phyloP scores from a whole-genome alignment of 352 stramenopile species.

The Nothophytophthora sp. region DNA sequence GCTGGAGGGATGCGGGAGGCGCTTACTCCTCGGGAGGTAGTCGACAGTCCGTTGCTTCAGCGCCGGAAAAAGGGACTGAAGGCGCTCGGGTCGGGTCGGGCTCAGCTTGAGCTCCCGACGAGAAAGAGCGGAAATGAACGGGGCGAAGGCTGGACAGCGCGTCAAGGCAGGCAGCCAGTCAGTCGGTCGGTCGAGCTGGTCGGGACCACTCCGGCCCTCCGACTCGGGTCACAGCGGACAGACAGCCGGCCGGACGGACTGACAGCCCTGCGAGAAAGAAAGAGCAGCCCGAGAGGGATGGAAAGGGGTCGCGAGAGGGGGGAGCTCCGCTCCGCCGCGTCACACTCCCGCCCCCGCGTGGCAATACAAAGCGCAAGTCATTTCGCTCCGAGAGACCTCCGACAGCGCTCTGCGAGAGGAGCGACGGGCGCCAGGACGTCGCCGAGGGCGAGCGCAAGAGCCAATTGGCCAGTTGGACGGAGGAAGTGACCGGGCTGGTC shows the following conservation, averaged over 20 bases:
- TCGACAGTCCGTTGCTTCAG: conserved; percentile 4
- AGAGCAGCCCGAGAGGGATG: conserved; percentile 4
- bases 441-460: too few species aligned
- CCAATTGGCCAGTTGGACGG: too few species aligned
- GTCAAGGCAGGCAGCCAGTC: conserved; percentile 32
- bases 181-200: conserved; percentile 38
- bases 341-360: conserved; percentile 25
- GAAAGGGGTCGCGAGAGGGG: conserved; percentile 4
- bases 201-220: conserved; percentile 31
- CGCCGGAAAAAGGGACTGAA: neutral
- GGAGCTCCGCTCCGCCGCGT: conserved; percentile 12
- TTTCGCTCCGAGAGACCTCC: too few species aligned
- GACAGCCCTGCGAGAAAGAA: conserved; percentile 24
- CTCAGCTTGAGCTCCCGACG: conserved; percentile 20
- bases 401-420: too few species aligned
- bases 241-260: conserved; percentile 25
- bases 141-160: too few species aligned
- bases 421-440: neutral
- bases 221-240: conserved; percentile 12
- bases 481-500: neutral
- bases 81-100: neutral
- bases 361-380: too few species aligned
- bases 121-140: conserved; percentile 46
- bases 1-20: too few species aligned
- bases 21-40: conserved; percentile 12